Evolutionary conservation across 225 moss, liverwort and hornwort genomes (phyloP), one percentile per base, ranked within the genome.

Genomic region (Pseudoscleropodium purum): DNA sequence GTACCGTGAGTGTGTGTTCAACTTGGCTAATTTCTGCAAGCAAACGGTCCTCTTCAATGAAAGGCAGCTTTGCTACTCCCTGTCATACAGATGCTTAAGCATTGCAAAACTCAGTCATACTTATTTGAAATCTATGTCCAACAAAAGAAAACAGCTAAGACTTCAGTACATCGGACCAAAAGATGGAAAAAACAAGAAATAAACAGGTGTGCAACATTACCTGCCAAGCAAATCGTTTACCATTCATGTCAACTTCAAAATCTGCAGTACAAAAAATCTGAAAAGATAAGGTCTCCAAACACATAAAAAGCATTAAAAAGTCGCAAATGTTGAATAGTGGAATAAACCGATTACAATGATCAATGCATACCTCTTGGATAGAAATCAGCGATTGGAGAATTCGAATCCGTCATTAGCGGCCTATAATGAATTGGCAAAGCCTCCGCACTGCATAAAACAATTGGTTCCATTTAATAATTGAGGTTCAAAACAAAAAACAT

Each of bases 161-260:
- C 41, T 81, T 84, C 29, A 43, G n/a, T 26, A 62, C 17, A 68
- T 66, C 79, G 15, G 45, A 75, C 52, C 43, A 54, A 83, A 86
- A 64, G 64, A 63, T 33, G 26, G 81, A 45, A 37, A 75, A 37
- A 78, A 54, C 9, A 36, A 78, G 25, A 78, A 63, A 56, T 51
- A 47, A 69, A 75, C 26, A 59, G 45, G 73, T 70, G 68, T 60
- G 63, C 21, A 70, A 68, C 37, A 84, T 86, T 86, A 99, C 98
- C 97, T 99, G 98, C 98, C 98, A 99, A 23, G 98, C 90, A 86
- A 99, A 99, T 78, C 98, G 93, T 92, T 99, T 99, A 75, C 98
- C 98, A 92, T 97, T 96, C 96, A 99, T 99, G 79, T 99, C 98
- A 43, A 99, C 92, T 75, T 95, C 97, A 89, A 99, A 99, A 92